Base-by-base conservation (phyloP, 768 basidiomycete species). In the Lentinula boryana region DNA sequence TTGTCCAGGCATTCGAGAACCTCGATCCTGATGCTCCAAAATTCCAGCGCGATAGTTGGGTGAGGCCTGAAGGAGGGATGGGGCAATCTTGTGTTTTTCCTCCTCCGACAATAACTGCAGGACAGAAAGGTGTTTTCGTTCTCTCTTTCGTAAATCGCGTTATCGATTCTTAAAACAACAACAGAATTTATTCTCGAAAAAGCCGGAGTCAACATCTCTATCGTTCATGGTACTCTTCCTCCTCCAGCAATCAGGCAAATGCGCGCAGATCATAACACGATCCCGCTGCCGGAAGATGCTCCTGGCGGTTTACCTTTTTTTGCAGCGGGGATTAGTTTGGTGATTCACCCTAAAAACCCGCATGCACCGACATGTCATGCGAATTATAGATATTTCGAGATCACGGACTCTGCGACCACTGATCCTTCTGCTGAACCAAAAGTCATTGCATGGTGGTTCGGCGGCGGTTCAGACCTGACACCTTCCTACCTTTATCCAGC, bases 381-480 rank as follows among this genome's bases (percentile, higher is more conserved):
- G 61, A 99, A 99, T 72, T 97, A 95, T 68, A 91, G 97, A 58
- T 98, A 98, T 74, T 99, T 99, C 69, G 96, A 98, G 73, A 85
- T 97, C 64, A 87, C 86, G 2, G 84, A 89, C 64, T 75, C 76
- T 46, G 66, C 66, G 1, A 63, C 64, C 3, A 69, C 68, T 23
- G 61, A 67, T 15, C 56, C 66, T 7, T 69, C 68, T 23, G 72
- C 73, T 40, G 69, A 75, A 27, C 80, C 82, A 7, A 80, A 83
- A 64, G 74, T 91, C 18, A 74, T 95, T 44, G 87, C 94, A 31
- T 98, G 95, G 95, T 99, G 96, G 97, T 99, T 98, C 69, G 96
- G 97, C 18, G 97, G 97, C 36, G 96, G 96, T 6, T 87, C 86
- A 6, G 96, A 99, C 71, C 81, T 98, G 35, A 99, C 97, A 0